phyloP scores from a whole-genome alignment of 306 rosid species.

The Citrullus mucosospermus region DNA sequence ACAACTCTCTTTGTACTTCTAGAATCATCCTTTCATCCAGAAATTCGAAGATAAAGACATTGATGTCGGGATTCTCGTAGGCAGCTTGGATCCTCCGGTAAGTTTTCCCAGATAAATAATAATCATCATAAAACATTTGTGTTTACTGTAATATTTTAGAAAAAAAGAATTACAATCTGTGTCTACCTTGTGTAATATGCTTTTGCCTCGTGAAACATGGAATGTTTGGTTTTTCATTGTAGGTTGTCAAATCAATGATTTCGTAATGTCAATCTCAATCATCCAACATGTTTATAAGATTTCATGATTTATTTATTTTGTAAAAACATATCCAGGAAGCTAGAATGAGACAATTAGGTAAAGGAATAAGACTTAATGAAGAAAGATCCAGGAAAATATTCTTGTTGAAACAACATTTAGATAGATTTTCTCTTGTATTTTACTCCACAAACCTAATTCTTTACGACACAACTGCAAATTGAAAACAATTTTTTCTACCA shows the following conservation, averaged over 20 bases:
- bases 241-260: neutral
- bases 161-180: neutral
- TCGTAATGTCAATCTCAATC: no score
- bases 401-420: neutral
- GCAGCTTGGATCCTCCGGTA: conserved; percentile 88
- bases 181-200: neutral
- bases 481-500: neutral
- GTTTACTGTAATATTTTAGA: neutral
- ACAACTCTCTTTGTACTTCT: conserved; percentile 20
- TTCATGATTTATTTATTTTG: no score
- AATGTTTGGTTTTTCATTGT: neutral
- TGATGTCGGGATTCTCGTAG: conserved; percentile 78
- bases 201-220: neutral
- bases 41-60: conserved; percentile 94
- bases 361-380: neutral
- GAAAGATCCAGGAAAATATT: neutral
- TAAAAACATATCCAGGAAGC: neutral
- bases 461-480: neutral
- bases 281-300: neutral
- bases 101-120: conserved; percentile 52
- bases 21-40: conserved; percentile 89
- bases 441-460: neutral
- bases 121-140: conserved; percentile 10
- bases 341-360: neutral
- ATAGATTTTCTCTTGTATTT: neutral